These are phyloP conservation scores for Filobasidium uniguttulatum DNA, from an alignment of 1,284 basidiomycete species.

Conservation along the genomic window DNA sequence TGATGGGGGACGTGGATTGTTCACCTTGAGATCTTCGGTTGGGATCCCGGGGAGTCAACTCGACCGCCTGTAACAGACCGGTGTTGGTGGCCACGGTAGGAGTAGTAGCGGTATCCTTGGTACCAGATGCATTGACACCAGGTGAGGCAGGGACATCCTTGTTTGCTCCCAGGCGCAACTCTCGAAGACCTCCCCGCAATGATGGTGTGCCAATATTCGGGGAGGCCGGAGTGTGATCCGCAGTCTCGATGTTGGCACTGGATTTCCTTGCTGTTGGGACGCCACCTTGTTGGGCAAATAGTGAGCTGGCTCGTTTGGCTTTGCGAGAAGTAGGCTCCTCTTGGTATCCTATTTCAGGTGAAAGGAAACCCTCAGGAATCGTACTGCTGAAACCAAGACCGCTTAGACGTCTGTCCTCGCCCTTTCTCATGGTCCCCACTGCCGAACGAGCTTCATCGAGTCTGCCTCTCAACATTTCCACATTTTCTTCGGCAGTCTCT, in stretches of 20 bases:
- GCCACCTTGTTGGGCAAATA: conserved; percentile 4
- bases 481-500: conserved; percentile 66
- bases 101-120: background rate
- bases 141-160: too few species aligned
- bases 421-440: conserved; percentile 74
- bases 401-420: conserved; percentile 42
- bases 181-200: too few species aligned
- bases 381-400: conserved; percentile 1
- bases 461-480: conserved; percentile 62
- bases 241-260: too few species aligned
- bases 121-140: too few species aligned
- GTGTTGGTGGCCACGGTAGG: background rate
- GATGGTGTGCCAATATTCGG: too few species aligned
- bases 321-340: background rate
- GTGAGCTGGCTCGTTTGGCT: conserved; percentile 7
- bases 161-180: too few species aligned
- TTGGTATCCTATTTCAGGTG: background rate
- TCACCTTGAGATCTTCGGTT: background rate
- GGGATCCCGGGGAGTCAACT: background rate
- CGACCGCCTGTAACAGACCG: background rate
- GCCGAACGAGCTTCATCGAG: conserved; percentile 84
- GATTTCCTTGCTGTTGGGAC: too few species aligned
- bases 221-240: too few species aligned
- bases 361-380: background rate
- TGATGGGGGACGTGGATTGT: background rate